A percentile compares a stretch with the other conserved stretches of the same genome.
Conservation (phyloP, 2,329 filamentous ascomycete genomes). For the Penicillium paneum region DNA sequence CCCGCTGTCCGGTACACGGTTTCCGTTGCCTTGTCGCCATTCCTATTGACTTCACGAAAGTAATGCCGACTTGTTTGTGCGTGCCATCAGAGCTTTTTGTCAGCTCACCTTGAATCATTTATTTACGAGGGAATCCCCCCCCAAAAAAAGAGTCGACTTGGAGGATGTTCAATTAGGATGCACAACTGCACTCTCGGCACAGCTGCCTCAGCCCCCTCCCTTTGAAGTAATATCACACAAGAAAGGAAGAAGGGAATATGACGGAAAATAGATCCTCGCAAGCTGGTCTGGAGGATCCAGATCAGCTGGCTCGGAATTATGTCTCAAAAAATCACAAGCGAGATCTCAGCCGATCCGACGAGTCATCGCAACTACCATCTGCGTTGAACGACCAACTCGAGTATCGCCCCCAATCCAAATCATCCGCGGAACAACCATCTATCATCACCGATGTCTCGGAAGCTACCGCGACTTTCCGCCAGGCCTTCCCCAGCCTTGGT, state of each 20-base stretch:
- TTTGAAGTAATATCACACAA: slow-evolving; percentile 5
- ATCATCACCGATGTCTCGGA: slow-evolving; percentile 27
- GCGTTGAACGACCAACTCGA: slow-evolving; percentile 23
- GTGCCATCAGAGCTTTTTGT: slow-evolving; percentile 22
- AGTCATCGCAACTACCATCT: slow-evolving; percentile 19
- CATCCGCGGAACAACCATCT: slow-evolving; percentile 28
- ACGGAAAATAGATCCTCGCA: slow-evolving; percentile 31
- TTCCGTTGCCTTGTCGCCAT: slow-evolving; percentile 13
- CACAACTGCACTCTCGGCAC: slow-evolving; percentile 25
- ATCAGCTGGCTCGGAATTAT: slow-evolving; percentile 25
- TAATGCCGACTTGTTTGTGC: slow-evolving; percentile 35
- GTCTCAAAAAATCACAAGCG: slow-evolving; percentile 21
- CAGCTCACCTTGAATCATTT: slow-evolving; percentile 25
- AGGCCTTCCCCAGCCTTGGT: slow-evolving; percentile 34
- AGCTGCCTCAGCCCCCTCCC: slow-evolving; percentile 18
- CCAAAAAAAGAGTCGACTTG: slow-evolving; percentile 6
- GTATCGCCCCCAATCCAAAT: slow-evolving; percentile 22
- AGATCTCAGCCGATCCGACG: slow-evolving; percentile 21
- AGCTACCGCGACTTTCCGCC: slow-evolving; percentile 32
- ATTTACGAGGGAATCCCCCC: neutral
- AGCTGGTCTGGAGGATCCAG: slow-evolving; percentile 32
- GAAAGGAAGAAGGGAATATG: slow-evolving; percentile 27
- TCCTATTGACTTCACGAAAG: slow-evolving; percentile 20
- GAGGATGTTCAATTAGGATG: slow-evolving; percentile 33
- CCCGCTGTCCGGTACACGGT: slow-evolving; percentile 32